Base-by-base conservation (phyloP, 495 filamentous ascomycete genomes). In the Extremus antarcticus region DNA sequence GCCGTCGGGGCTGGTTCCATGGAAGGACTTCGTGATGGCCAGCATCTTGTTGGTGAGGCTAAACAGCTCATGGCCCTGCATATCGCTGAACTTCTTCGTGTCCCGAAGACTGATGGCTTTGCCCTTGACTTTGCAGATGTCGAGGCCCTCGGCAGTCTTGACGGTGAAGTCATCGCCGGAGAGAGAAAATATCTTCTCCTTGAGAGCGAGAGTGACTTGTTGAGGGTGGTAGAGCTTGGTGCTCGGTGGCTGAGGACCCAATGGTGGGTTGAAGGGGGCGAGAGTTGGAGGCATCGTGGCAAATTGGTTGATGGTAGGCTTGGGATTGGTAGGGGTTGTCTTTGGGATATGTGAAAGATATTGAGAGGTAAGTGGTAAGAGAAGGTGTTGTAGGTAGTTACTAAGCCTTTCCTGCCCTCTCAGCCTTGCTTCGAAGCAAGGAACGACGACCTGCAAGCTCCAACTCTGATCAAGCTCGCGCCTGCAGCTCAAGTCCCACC, bases 31-130 rank as follows among this genome's bases (percentile, higher is more conserved):
- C 45, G 19, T 9, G 19, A 61, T 43, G 25, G 50, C 17, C 15
- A 61, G 11, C 50, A 61, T 53, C 43, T 61, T 58, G 39, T 57
- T 61, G n/a, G 51, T 47, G n/a, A 61, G 50, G 19, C 54, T 61
- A 50, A 61, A 61, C 22, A 61, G 32, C 45, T 61, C 59, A 17
- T 47, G 43, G 38, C 39, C 59, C n/a, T 21, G 15, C 19, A 50
- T 43, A 24, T 54, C 50, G 43, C 45, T 43, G 50, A 61, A 61
- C 15, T 43, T 53, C 51, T 61, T 61, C 29, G 19, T 22, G 51
- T 53, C 54, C 9, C 35, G 54, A 4, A 48, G 9, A 15, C 25
- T 29, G 23, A 61, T 23, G 2, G 51, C 25, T 40, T 61, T 61
- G 55, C 59, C 55, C n/a, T 58, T 43, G 50, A 41, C 46, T 43